Evolutionary conservation across 2,329 filamentous ascomycete genomes (phyloP).

Genomic region (Fusarium dlaminii): DNA sequence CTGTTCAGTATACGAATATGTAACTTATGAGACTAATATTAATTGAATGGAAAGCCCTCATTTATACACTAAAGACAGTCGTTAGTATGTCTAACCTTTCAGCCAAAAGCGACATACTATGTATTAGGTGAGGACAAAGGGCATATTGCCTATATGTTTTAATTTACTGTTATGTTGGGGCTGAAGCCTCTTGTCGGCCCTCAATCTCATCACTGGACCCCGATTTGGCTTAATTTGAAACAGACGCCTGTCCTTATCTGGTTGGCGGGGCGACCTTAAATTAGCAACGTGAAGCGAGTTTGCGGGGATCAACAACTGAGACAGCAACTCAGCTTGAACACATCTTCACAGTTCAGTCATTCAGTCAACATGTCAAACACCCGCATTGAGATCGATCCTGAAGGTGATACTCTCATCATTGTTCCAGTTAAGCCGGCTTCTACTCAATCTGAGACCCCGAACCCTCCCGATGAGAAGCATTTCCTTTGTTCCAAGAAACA

Average conservation of each 20-base stretch:
- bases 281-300: background rate
- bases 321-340: background rate
- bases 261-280: background rate
- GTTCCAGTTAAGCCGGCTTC: accelerated
- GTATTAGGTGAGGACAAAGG: accelerated
- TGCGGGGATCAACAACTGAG: background rate
- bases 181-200: background rate
- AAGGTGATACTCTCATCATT: background rate
- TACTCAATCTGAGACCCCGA: background rate
- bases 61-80: too few relatives aligned
- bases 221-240: background rate
- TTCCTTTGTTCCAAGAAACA: background rate
- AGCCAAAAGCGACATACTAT: accelerated
- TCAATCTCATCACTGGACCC: background rate
- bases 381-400: background rate
- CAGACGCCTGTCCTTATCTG: too few relatives aligned
- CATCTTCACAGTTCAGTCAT: too few relatives aligned
- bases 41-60: too few relatives aligned
- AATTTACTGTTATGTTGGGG: background rate
- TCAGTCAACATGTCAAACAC: background rate
- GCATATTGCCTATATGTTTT: background rate
- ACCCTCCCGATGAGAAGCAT: background rate
- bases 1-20: background rate
- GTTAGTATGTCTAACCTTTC: background rate
- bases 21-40: background rate